Evolutionary conservation across 805 yeast genomes (phyloP).

Genomic region (Tanozyma kutaoensis): DNA sequence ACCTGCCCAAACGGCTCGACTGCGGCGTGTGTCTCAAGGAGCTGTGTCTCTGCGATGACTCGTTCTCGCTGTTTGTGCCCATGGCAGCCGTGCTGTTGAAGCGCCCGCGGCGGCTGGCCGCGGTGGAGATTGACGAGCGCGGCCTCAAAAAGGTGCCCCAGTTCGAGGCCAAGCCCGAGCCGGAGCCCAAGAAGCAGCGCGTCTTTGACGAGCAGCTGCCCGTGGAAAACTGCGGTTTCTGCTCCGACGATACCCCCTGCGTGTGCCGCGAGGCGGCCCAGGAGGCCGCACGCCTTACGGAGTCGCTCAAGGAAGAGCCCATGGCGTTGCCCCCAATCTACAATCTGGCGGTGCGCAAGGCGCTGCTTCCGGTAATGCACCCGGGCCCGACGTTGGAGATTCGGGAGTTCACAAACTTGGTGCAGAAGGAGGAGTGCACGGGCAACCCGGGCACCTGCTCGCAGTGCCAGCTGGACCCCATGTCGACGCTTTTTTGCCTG

Average conservation of each 20-base stretch:
- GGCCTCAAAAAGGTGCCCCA: slow-evolving; percentile 21
- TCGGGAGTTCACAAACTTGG: slow-evolving; percentile 24
- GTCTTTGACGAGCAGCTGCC: slow-evolving; percentile 32
- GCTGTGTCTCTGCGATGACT: slow-evolving; percentile 49
- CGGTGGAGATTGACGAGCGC: slow-evolving; percentile 21
- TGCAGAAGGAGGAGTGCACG: slow-evolving; percentile 42
- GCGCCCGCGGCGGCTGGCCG: slow-evolving; percentile 13
- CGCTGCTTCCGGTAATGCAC: slow-evolving; percentile 36
- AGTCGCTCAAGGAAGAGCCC: slow-evolving; percentile 7
- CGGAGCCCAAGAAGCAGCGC: not conserved
- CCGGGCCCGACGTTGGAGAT: slow-evolving; percentile 53
- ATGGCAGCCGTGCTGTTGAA: slow-evolving; percentile 54
- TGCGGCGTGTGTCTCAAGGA: slow-evolving; percentile 64
- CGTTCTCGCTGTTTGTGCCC: slow-evolving; percentile 21
- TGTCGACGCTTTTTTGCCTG: slow-evolving; percentile 80
- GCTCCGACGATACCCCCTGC: slow-evolving; percentile 86
- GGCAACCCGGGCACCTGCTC: slow-evolving; percentile 82
- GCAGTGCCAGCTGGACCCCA: slow-evolving; percentile 77
- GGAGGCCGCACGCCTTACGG: slow-evolving; percentile 29
- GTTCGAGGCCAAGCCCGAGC: slow-evolving; percentile 8
- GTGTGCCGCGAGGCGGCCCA: slow-evolving; percentile 73
- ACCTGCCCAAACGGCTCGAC: slow-evolving; percentile 19
- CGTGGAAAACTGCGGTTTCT: slow-evolving; percentile 81
- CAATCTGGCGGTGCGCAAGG: no score
- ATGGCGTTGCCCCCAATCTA: no score